These are phyloP conservation scores for Emergomyces africanus DNA, from an alignment of 2,329 filamentous ascomycete species.

Conservation along the genomic window DNA sequence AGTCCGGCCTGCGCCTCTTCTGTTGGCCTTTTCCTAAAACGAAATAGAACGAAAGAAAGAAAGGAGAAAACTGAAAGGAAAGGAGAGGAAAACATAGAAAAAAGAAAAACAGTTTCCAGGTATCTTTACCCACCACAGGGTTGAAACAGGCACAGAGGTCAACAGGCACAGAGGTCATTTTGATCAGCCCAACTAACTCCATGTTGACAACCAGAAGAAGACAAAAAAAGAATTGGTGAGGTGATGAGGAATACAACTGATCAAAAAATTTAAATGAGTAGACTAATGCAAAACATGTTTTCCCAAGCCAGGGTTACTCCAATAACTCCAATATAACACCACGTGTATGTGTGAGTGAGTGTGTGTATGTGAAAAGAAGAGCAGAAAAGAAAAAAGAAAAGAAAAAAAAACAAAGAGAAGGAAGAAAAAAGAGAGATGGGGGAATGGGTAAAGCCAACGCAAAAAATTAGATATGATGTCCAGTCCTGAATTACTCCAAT, in stretches of 20 bases:
- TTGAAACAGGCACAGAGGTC: not conserved
- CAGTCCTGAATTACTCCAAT: not conserved
- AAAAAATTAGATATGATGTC: not conserved
- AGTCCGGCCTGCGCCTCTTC: not conserved
- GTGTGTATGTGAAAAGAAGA: too few relatives aligned
- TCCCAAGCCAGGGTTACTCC: not conserved
- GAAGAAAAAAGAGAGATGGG: not conserved
- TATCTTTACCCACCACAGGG: not conserved
- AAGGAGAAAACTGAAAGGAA: too few relatives aligned
- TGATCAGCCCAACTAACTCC: not conserved
- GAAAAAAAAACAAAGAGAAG: conserved; percentile 3
- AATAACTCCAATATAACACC: conserved; percentile 1
- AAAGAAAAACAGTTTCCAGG: too few relatives aligned
- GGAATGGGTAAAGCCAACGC: not conserved
- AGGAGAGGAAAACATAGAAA: too few relatives aligned
- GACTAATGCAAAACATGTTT: not conserved
- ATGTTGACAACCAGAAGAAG: not conserved
- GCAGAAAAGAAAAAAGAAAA: too few relatives aligned
- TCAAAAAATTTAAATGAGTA: not conserved
- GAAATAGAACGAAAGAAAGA: not conserved
- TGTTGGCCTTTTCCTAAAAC: not conserved
- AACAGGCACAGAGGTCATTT: too few relatives aligned
- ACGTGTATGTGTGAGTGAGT: too few relatives aligned
- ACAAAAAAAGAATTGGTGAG: not conserved
- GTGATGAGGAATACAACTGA: not conserved